A percentile compares a stretch with the other conserved stretches of the same genome.
These are phyloP conservation scores for Arthrobotrys conoides DNA, from an alignment of 2,329 filamentous ascomycete genomes.

Conservation along the genomic window DNA sequence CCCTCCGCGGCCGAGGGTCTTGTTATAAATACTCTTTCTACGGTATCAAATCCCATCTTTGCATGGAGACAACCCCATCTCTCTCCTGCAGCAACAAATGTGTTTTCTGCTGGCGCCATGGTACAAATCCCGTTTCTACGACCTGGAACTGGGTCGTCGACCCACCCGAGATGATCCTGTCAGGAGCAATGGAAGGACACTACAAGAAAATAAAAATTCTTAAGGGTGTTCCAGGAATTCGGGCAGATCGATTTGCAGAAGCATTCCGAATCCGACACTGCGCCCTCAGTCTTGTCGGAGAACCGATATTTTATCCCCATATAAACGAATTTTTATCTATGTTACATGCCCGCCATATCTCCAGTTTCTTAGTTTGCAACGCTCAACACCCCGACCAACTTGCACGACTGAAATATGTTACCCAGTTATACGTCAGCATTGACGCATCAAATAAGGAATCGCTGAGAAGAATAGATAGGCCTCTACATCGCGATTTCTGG, in stretches of 20 bases:
- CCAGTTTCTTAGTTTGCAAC: conserved; percentile 95
- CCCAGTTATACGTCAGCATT: conserved; percentile 95
- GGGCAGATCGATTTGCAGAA: conserved; percentile 91
- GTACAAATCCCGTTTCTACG: conserved; percentile 95
- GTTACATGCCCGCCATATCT: conserved; percentile 88
- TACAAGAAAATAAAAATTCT: conserved; percentile 99
- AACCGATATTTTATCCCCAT: conserved; percentile 98
- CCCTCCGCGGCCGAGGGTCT: conserved; percentile 89
- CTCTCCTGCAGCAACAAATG: conserved; percentile 98
- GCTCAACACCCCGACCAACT: conserved; percentile 95
- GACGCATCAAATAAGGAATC: conserved; percentile 92
- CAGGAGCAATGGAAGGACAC: conserved; percentile 89
- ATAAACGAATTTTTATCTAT: conserved; percentile 92
- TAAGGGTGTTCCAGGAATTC: conserved; percentile 90
- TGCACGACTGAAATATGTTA: conserved; percentile 84
- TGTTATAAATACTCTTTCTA: conserved; percentile 99
- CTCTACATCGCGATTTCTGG: conserved; percentile 96
- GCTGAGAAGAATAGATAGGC: conserved; percentile 88
- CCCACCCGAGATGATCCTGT: conserved; percentile 87
- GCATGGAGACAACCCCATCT: conserved; percentile 97
- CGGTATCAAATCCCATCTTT: conserved; percentile 94
- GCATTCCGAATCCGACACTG: conserved; percentile 95
- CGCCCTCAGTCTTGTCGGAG: conserved; percentile 89
- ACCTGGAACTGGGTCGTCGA: conserved; percentile 98
- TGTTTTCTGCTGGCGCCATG: conserved; percentile 98